phyloP scores from a whole-genome alignment of 495 filamentous ascomycete species.

The Annulohypoxylon bovei region DNA sequence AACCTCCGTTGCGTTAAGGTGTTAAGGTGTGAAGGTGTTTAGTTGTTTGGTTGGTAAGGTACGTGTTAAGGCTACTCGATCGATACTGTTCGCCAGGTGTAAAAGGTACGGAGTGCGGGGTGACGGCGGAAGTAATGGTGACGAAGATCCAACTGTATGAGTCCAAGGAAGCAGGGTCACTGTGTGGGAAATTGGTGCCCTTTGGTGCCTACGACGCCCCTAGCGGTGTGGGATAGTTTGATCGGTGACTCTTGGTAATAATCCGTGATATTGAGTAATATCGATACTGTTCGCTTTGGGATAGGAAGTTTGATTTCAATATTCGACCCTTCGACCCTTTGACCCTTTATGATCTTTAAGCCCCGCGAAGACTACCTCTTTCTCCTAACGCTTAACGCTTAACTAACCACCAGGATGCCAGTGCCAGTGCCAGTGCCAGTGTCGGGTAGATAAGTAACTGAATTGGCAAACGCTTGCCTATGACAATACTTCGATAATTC shows the following conservation, averaged over 20 bases:
- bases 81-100: neutral
- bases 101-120: neutral
- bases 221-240: conserved; percentile 2
- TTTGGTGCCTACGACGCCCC: neutral
- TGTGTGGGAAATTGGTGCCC: neutral
- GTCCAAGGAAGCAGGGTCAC: neutral
- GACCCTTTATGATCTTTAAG: neutral
- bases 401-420: conserved; percentile 4
- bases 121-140: neutral
- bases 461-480: conserved; percentile 14
- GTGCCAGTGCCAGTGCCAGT: too few species aligned
- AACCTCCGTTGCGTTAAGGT: neutral
- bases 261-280: conserved; percentile 6
- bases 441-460: conserved; percentile 8
- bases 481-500: conserved; percentile 24
- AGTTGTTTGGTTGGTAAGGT: too few species aligned
- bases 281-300: conserved; percentile 27
- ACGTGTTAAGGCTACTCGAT: neutral
- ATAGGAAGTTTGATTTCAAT: conserved; percentile 4
- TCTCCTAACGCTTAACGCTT: conserved; percentile 6
- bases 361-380: conserved; percentile 1
- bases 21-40: conserved; percentile 1
- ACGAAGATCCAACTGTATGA: neutral
- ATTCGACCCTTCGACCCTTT: neutral
- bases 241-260: neutral